phyloP scores from a whole-genome alignment of 2,329 filamentous ascomycete species.

The Lasiodiplodia citricola region DNA sequence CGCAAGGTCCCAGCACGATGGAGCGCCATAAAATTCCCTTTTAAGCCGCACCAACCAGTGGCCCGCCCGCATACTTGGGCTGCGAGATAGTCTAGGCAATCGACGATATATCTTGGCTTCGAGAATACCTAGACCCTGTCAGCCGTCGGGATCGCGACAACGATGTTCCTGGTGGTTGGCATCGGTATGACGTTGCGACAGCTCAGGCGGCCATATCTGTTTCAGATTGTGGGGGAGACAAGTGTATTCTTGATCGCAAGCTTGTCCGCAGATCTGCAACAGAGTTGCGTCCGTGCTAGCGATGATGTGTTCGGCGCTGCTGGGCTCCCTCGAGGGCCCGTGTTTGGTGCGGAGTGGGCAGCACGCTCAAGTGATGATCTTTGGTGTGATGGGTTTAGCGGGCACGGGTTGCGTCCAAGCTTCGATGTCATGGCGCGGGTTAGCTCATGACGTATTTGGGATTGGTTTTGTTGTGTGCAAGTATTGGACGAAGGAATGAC shows the following conservation, averaged over 20 bases:
- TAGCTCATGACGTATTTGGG: background rate
- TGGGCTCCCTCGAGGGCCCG: background rate
- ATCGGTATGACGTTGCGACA: background rate
- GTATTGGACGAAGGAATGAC: background rate
- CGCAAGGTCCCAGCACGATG: background rate
- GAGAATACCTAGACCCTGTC: background rate
- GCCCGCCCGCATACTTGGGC: background rate
- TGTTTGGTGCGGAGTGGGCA: background rate
- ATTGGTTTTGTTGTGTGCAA: background rate
- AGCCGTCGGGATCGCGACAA: background rate
- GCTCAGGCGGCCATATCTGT: background rate
- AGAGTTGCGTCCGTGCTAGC: background rate
- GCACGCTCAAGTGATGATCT: background rate
- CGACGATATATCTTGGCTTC: background rate
- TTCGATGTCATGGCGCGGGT: background rate
- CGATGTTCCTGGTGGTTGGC: background rate
- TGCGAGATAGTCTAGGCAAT: background rate
- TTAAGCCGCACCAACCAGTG: conserved; percentile 6
- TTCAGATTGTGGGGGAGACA: background rate
- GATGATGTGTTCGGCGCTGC: background rate
- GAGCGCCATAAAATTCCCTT: background rate
- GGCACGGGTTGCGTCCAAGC: background rate
- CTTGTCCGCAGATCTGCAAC: background rate
- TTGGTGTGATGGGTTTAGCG: background rate
- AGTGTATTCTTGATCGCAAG: background rate